Evolutionary conservation across 2,329 filamentous ascomycete species (phyloP).

Genomic region (Fusarium musae): DNA sequence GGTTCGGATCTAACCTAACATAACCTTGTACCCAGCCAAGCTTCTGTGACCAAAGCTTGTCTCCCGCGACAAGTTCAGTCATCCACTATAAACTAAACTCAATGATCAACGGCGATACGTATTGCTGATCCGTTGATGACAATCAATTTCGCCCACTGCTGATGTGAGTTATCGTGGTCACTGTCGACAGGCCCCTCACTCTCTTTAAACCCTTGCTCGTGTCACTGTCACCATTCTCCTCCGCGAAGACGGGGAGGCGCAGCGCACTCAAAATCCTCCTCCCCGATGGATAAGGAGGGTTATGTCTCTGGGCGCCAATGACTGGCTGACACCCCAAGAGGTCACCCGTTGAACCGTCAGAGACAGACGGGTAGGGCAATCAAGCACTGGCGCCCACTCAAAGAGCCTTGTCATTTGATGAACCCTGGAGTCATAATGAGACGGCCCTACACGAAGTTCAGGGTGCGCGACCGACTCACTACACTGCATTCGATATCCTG

Average conservation of each 20-base stretch:
- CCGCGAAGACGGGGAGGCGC: not conserved
- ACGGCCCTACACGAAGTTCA: not conserved
- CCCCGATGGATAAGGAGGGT: not conserved
- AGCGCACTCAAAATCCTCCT: constrained; percentile 4
- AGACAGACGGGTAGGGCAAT: constrained; percentile 19
- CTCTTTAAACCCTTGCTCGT: not conserved
- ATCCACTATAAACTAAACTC: constrained; percentile 2
- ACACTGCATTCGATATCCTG: not conserved
- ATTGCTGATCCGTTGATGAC: constrained; percentile 15
- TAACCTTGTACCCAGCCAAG: constrained; percentile 7
- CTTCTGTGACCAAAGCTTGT: constrained; percentile 25
- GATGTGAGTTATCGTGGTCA: not conserved
- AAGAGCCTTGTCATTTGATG: not conserved
- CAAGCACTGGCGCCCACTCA: constrained; percentile 7
- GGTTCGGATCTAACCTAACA: constrained; percentile 10
- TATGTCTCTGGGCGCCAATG: constrained; percentile 18
- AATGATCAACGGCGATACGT: constrained; percentile 17
- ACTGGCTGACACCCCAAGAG: constrained; percentile 13
- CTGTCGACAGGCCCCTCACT: not conserved
- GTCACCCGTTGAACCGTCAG: constrained; percentile 10
- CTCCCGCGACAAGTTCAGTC: constrained; percentile 1
- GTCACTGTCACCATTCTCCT: not conserved
- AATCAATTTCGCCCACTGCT: constrained; percentile 10
- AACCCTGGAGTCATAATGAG: not conserved
- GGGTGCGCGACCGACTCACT: constrained; percentile 4